These are phyloP conservation scores for Curvularia spicifera DNA, from an alignment of 2,329 filamentous ascomycete genomes.

Conservation along the genomic window DNA sequence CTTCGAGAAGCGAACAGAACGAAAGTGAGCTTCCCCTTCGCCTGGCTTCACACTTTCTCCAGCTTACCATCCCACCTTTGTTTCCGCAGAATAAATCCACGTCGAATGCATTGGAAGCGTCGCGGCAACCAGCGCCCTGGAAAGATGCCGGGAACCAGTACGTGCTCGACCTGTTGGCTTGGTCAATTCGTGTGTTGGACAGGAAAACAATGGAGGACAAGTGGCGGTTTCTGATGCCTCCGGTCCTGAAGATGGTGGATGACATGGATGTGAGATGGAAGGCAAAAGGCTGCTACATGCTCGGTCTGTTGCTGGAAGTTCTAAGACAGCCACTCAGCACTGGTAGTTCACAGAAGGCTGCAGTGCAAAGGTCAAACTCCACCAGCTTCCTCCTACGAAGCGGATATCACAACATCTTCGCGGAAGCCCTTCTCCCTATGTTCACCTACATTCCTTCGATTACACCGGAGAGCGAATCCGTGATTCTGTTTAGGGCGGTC, in stretches of 20 bases:
- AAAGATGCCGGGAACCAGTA: constrained; percentile 60
- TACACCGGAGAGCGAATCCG: constrained; percentile 74
- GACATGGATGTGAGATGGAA: constrained; percentile 64
- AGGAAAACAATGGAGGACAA: constrained; percentile 60
- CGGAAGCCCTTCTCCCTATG: constrained; percentile 72
- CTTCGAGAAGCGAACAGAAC: constrained; percentile 52
- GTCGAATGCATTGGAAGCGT: constrained; percentile 59
- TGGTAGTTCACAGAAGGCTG: constrained; percentile 29
- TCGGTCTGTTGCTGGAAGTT: constrained; percentile 62
- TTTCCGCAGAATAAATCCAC: constrained; percentile 57
- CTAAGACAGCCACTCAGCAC: constrained; percentile 4
- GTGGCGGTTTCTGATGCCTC: constrained; percentile 74
- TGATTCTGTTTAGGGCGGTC: constrained; percentile 66
- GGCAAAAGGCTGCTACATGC: constrained; percentile 61
- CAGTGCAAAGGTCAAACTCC: constrained; percentile 46
- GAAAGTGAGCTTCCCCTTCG: constrained; percentile 59
- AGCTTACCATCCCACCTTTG: constrained; percentile 68
- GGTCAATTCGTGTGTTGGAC: constrained; percentile 62
- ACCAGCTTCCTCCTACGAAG: constrained; percentile 57
- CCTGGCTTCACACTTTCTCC: constrained; percentile 64
- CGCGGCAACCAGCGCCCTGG: constrained; percentile 65
- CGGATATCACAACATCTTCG: constrained; percentile 70
- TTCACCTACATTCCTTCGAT: constrained; percentile 78
- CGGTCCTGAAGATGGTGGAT: constrained; percentile 72
- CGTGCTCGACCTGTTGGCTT: constrained; percentile 64